Evolutionary conservation across 2,329 filamentous ascomycete species (phyloP).

Genomic region (Alternaria gansuensis): DNA sequence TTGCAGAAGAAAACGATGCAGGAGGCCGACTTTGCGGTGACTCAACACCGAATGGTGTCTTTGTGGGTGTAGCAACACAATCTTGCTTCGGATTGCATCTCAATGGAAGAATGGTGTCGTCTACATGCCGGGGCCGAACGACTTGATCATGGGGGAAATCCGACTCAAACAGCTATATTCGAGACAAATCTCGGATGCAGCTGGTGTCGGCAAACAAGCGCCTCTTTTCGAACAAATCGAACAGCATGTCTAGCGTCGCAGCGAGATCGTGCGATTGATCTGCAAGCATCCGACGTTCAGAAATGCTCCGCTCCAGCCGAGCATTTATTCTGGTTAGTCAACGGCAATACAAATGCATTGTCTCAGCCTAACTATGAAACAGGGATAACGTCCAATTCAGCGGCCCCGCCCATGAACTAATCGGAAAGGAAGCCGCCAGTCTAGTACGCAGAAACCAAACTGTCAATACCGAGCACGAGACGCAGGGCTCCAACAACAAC

Average conservation of each 20-base stretch:
- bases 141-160: constrained; percentile 48
- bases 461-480: constrained; percentile 38
- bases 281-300: constrained; percentile 42
- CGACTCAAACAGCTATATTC: constrained; percentile 46
- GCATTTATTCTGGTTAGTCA: constrained; percentile 50
- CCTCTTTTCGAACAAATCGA: constrained; percentile 48
- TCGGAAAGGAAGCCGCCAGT: constrained; percentile 48
- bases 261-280: constrained; percentile 21
- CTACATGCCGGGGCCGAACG: constrained; percentile 47
- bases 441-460: constrained; percentile 46
- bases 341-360: constrained; percentile 42
- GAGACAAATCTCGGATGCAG: constrained; percentile 45
- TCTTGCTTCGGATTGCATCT: constrained; percentile 39
- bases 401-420: constrained; percentile 47
- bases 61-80: constrained; percentile 50
- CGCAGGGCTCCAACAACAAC: constrained; percentile 25
- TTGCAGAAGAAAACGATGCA: constrained; percentile 33
- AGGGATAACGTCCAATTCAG: constrained; percentile 51
- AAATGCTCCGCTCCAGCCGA: constrained; percentile 45
- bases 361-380: constrained; percentile 40
- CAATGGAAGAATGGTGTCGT: constrained; percentile 45
- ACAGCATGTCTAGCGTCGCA: constrained; percentile 42
- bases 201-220: constrained; percentile 43
- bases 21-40: constrained; percentile 39
- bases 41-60: constrained; percentile 47